Percentiles rank a stretch among this genome's conserved stretches.
Evolutionary conservation across 2,329 filamentous ascomycete species (phyloP).

Genomic region (Zalaria sp.): DNA sequence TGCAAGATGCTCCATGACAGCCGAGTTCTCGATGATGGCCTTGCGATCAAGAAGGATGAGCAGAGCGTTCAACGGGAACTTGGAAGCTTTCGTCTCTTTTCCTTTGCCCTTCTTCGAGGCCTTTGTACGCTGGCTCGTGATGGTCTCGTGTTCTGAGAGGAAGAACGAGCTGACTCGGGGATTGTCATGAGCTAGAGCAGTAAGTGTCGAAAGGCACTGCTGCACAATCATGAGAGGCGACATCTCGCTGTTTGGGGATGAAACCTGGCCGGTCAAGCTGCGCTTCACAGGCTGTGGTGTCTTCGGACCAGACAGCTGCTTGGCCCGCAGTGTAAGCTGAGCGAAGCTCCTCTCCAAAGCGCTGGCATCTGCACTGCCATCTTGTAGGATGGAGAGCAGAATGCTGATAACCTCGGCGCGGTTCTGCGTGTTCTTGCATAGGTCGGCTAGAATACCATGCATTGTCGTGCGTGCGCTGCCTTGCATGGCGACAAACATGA

Average conservation of each 20-base stretch:
- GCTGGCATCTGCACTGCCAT: slow-evolving; percentile 83
- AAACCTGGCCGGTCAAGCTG: slow-evolving; percentile 48
- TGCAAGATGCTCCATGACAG: slow-evolving; percentile 88
- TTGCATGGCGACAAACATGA: slow-evolving; percentile 95
- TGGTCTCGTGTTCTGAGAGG: slow-evolving; percentile 82
- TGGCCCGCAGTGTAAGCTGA: slow-evolving; percentile 80
- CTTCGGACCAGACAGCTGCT: slow-evolving; percentile 51
- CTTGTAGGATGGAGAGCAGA: slow-evolving; percentile 82
- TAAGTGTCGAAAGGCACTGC: slow-evolving; percentile 78
- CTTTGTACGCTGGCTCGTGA: slow-evolving; percentile 49
- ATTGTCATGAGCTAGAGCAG: slow-evolving; percentile 72
- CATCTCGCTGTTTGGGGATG: slow-evolving; percentile 54
- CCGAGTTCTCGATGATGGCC: slow-evolving; percentile 91
- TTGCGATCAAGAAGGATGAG: slow-evolving; percentile 82
- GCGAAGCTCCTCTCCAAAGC: slow-evolving; percentile 93
- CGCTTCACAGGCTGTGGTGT: slow-evolving; percentile 72
- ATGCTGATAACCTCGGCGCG: slow-evolving; percentile 87
- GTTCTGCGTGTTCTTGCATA: slow-evolving; percentile 95
- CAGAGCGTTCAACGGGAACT: slow-evolving; percentile 84
- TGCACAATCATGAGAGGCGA: slow-evolving; percentile 92
- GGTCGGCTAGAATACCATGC: slow-evolving; percentile 75
- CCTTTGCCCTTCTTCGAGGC: slow-evolving; percentile 63
- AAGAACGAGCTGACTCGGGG: slow-evolving; percentile 83
- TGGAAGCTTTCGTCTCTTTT: slow-evolving; percentile 71
- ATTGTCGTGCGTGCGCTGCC: slow-evolving; percentile 73